Evolutionary conservation across 1,284 basidiomycete genomes (phyloP).

Genomic region (Trichosporon coremiiforme): DNA sequence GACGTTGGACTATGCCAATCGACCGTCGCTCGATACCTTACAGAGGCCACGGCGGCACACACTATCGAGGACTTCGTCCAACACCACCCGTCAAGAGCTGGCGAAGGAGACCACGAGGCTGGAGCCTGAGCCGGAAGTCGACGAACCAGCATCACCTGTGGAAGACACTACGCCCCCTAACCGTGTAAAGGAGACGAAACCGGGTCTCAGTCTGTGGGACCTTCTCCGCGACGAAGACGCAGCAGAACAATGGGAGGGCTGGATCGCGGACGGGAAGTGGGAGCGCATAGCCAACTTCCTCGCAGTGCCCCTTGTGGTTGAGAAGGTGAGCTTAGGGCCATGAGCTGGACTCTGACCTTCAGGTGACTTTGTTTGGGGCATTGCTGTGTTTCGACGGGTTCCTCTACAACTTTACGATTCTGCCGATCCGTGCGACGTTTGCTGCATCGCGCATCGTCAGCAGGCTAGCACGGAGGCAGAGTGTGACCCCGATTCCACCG

Average conservation of each 20-base stretch:
- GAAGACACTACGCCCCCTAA: constrained; percentile 5
- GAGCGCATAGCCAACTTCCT: constrained; percentile 98
- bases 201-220: constrained; percentile 25
- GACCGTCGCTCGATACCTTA: not conserved
- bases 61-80: constrained; percentile 1
- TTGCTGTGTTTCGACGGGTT: constrained; percentile 95
- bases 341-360: constrained; percentile 8
- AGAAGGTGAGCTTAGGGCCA: constrained; percentile 67
- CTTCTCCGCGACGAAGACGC: constrained; percentile 53
- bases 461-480: constrained; percentile 21
- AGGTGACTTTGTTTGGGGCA: constrained; percentile 92
- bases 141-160: not conserved
- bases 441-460: constrained; percentile 66
- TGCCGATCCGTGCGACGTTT: constrained; percentile 82
- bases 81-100: not conserved
- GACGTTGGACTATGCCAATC: constrained; percentile 19
- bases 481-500: constrained; percentile 41
- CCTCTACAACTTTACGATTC: constrained; percentile 95
- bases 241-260: constrained; percentile 53
- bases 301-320: constrained; percentile 86
- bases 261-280: constrained; percentile 56
- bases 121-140: constrained; percentile 2
- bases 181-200: not conserved
- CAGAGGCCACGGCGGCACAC: not conserved
- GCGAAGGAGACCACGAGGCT: not conserved